Evolutionary conservation across 202 grass and related monocot species (phyloP), one percentile per base, ranked within the genome.

Genomic region (Schoenoplectus triqueter): DNA sequence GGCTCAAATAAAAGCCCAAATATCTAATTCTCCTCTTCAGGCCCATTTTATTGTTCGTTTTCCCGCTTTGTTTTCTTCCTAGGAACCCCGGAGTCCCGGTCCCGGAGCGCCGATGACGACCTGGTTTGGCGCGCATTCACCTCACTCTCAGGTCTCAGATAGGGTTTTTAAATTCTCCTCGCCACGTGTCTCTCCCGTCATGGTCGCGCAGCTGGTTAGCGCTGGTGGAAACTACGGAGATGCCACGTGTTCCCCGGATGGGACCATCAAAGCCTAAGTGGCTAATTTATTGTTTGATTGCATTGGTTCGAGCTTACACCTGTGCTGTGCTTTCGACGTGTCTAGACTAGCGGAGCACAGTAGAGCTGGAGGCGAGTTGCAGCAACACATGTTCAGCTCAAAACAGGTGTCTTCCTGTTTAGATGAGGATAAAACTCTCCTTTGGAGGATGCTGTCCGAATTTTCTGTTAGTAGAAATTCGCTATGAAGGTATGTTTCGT

Each of bases 231-330:
- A n/a, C 51, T n/a, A 40, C 7, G 52, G 13, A 17, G 74, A n/a
- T 60, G 74, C 74, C 74, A 78, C 54, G 74, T 44, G 7, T 13
- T 60, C 22, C 52, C 42, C 50, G 31, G 2, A 40, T 18, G 5
- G 7, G 11, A 41, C 4, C 73, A 59, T 10, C 13, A 14, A n/a
- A 78, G 50, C 22, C 1, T 9, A 9, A 7, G 49, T 11, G 51
- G 5, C 1, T 73, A 51, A 63, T 65, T 54, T 77, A 64, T 40
- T 60, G 44, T 48, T 65, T 19, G 21, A 47, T 22, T 86, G 84
- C 74, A 80, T 80, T 74, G 64, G 22, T 73, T 73, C 4, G 19
- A 71, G 85, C n/a, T 18, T 71, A 87, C 85, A 87, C 85, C 66
- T 87, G 68, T 87, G 31, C 31, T 31, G 31, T 31, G 66, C 76